Percentiles rank a stretch among this genome's conserved stretches.
These are phyloP conservation scores for Hypoxylon rubiginosum DNA, from an alignment of 2,329 filamentous ascomycete species.

Conservation along the genomic window DNA sequence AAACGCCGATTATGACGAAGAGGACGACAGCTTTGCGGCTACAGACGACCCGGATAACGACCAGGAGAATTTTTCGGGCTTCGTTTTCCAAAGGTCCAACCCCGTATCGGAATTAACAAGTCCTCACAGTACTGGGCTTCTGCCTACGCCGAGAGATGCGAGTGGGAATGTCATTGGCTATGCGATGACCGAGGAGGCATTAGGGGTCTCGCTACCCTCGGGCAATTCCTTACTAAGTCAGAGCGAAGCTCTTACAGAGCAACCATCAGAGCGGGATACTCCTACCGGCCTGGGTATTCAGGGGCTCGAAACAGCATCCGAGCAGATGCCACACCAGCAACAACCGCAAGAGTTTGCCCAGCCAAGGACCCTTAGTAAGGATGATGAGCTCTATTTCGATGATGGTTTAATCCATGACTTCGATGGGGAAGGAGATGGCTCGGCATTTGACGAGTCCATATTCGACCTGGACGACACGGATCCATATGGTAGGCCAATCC, in stretches of 20 bases:
- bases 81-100: constrained; percentile 69
- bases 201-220: constrained; percentile 45
- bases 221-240: constrained; percentile 13
- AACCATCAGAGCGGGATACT: constrained; percentile 39
- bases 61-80: constrained; percentile 72
- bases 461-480: constrained; percentile 78
- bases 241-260: constrained; percentile 19
- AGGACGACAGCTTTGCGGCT: constrained; percentile 54
- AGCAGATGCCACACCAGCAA: constrained; percentile 38
- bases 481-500: constrained; percentile 71
- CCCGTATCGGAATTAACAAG: constrained; percentile 65
- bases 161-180: constrained; percentile 69
- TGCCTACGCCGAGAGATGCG: constrained; percentile 68
- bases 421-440: constrained; percentile 65
- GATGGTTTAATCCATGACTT: constrained; percentile 70
- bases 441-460: constrained; percentile 78
- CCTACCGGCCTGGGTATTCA: constrained; percentile 61
- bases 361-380: constrained; percentile 49
- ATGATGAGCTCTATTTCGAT: constrained; percentile 79
- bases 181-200: constrained; percentile 65
- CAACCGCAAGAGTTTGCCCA: constrained; percentile 29
- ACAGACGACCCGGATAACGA: constrained; percentile 65
- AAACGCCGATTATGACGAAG: constrained; percentile 62
- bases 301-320: constrained; percentile 48
- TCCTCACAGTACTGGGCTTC: constrained; percentile 62